Percentiles rank a stretch among this genome's conserved stretches.
Conservation (phyloP, 345 rosid species). For the Draba incana region DNA sequence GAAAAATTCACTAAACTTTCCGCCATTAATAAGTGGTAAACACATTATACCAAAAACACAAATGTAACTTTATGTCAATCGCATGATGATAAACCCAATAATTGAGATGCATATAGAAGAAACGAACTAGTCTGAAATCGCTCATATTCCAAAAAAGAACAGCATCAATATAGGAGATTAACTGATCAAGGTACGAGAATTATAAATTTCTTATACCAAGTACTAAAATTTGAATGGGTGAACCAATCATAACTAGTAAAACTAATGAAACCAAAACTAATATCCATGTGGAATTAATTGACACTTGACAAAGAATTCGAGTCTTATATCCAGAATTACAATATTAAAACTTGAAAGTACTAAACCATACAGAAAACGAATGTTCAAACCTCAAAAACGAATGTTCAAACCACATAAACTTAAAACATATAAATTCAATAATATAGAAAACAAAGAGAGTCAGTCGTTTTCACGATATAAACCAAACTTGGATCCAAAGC, state of each 20-base stretch:
- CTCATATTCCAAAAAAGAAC: neutral
- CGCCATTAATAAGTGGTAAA: constrained; percentile 11
- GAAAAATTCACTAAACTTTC: constrained; percentile 21
- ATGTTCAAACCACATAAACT: neutral
- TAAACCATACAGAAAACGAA: neutral
- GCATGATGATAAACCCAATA: constrained; percentile 10
- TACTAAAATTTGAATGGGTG: neutral
- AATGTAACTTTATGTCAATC: neutral
- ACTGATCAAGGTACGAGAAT: neutral
- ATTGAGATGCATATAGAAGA: neutral
- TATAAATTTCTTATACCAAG: neutral
- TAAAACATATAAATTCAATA: neutral
- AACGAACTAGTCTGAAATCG: neutral
- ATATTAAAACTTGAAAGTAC: neutral
- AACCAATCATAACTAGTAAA: neutral
- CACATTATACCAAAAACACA: neutral
- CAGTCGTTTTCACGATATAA: neutral
- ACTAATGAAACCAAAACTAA: neutral
- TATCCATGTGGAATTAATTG: neutral
- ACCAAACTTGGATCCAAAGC: constrained; percentile 1
- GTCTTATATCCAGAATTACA: neutral
- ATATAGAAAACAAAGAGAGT: neutral
- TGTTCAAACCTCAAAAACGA: neutral
- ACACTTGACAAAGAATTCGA: constrained; percentile 2
- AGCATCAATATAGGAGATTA: neutral